Base-by-base conservation (phyloP, 2,329 filamentous ascomycete species). In the Emericellopsis cladophorae region DNA sequence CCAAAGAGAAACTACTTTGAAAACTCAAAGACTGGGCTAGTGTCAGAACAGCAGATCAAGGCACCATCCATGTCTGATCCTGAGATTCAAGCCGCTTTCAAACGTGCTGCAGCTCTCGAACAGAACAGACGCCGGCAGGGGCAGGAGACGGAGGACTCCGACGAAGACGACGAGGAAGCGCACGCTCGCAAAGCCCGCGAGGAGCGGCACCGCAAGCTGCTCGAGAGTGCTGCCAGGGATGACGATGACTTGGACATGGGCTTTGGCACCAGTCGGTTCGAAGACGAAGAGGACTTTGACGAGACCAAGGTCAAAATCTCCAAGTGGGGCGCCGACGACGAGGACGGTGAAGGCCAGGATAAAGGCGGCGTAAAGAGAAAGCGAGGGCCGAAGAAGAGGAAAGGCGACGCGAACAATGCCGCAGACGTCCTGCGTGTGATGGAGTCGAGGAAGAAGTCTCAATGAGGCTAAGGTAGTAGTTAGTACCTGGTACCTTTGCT, bases 161-260 rank as follows among this genome's bases (percentile, higher is more conserved):
- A 59, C 7, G 57, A 56, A 3, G 60, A 63, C 4, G 61, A 62
- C 10, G 59, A 60, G 6, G 61, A 64, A 31, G 58, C 59, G n/a
- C 52, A 62, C 45, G 65, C 64, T 40, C 66, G 66, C 5, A 65
- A 61, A 50, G 76, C 76, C 2, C 75, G 79, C 45, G 74, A 81
- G 46, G 79, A 79, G 39, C 79, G 82, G 7, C 76, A 81, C 40
- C 81, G 78, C 57, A 81, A 76, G 48, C 83, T 95, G 66, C 67
- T 95, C 6, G 68, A 80, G 50, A 72, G 72, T 44, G 76, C 79
- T 42, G 82, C 84, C 49, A 76, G 89, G 37, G 90, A 96, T 56
- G 78, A 88, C 37, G 80, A 90, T 43, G 90, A 98, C 61, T 74
- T 98, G 63, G 92, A 98, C 54, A 76, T 96, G 69, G 90, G 89